These are phyloP conservation scores for Chlorencoelia australis DNA, from an alignment of 2,329 filamentous ascomycete species.

Conservation along the genomic window DNA sequence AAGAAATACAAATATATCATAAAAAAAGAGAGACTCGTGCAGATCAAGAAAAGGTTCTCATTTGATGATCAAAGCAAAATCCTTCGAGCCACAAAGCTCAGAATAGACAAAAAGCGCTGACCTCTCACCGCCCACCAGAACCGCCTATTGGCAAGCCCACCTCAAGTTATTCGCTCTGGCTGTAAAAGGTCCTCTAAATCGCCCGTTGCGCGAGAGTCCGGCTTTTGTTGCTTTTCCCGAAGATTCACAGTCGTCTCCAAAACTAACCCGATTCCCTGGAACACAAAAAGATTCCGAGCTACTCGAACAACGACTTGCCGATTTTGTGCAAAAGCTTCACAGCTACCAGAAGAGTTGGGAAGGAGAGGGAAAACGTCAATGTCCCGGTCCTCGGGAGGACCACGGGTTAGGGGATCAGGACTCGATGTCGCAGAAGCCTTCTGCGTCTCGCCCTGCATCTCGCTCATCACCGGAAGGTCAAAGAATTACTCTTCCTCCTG, in stretches of 20 bases:
- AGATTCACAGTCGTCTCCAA: conserved; percentile 23
- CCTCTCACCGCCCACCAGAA: conserved; percentile 18
- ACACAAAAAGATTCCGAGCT: conserved; percentile 21
- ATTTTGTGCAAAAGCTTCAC: conserved; percentile 27
- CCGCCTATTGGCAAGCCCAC: conserved; percentile 21
- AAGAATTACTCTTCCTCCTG: conserved; percentile 25
- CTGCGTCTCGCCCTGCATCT: conserved; percentile 46
- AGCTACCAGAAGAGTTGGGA: conserved; percentile 28
- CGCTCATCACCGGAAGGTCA: conserved; percentile 30
- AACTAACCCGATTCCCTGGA: conserved; percentile 21
- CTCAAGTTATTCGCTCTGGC: conserved; percentile 29
- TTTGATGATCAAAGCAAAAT: conserved; percentile 12
- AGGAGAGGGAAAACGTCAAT: conserved; percentile 39
- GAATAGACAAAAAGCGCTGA: conserved; percentile 18
- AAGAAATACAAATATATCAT: conserved; percentile 15
- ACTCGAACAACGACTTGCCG: conserved; percentile 23
- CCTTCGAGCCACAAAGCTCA: conserved; percentile 13
- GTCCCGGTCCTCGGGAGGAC: conserved; percentile 42
- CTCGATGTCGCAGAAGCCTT: conserved; percentile 55
- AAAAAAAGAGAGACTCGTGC: conserved; percentile 12
- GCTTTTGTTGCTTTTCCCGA: conserved; percentile 24
- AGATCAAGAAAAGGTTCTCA: conserved; percentile 16
- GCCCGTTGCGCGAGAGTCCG: conserved; percentile 27
- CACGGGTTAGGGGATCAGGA: conserved; percentile 45
- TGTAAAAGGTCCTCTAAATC: conserved; percentile 29